These are phyloP conservation scores for Monilinia fructigena DNA, from an alignment of 2,329 filamentous ascomycete species.

Conservation along the genomic window DNA sequence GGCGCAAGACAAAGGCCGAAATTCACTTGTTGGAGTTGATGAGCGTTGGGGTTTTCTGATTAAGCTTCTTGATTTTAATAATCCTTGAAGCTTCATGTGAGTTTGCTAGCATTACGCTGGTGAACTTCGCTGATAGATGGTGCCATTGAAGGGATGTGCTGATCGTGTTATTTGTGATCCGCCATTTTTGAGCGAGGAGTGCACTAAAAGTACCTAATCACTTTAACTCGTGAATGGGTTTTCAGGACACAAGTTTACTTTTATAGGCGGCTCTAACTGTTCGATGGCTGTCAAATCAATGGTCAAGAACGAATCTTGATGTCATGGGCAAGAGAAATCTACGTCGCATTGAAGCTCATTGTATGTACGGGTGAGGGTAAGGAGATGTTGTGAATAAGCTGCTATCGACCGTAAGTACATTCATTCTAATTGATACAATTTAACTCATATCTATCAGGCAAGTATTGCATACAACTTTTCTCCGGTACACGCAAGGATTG, in stretches of 20 bases:
- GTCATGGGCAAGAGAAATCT: constrained; percentile 13
- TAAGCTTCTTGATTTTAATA: constrained; percentile 69
- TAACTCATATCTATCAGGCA: constrained; percentile 38
- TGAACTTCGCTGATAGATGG: constrained; percentile 16
- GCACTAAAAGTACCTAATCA: constrained; percentile 62
- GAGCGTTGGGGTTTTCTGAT: constrained; percentile 71
- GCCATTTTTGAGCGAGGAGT: constrained; percentile 76
- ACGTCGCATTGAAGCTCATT: constrained; percentile 47
- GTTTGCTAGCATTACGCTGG: constrained; percentile 24
- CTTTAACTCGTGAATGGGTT: background rate
- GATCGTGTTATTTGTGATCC: constrained; percentile 75
- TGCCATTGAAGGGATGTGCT: constrained; percentile 61
- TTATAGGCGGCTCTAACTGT: constrained; percentile 68
- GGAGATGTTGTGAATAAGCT: constrained; percentile 60
- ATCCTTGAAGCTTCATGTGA: constrained; percentile 63
- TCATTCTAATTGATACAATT: background rate
- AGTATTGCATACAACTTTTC: constrained; percentile 57
- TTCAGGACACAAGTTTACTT: background rate
- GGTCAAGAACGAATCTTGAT: constrained; percentile 21
- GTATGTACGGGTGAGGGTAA: constrained; percentile 82
- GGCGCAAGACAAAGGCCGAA: constrained; percentile 50
- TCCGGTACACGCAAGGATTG: constrained; percentile 67
- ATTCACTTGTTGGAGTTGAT: constrained; percentile 71
- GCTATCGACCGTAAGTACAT: constrained; percentile 59
- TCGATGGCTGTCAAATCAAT: constrained; percentile 71